Conservation (phyloP, 441 rosid species). For the Daphne laureola region DNA sequence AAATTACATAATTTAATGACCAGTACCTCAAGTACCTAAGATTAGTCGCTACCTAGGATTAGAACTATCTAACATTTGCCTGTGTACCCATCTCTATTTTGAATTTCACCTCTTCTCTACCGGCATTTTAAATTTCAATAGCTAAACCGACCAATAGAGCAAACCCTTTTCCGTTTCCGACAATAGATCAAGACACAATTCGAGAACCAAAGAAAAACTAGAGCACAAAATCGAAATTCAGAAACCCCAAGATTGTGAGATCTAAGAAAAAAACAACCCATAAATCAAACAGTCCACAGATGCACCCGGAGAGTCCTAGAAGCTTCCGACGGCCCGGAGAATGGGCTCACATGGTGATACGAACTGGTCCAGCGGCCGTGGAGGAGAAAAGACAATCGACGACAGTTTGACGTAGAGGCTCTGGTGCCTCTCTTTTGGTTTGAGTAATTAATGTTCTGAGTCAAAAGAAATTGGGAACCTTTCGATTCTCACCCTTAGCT, state of each 20-base stretch:
- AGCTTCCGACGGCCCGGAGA: conserved; percentile 55
- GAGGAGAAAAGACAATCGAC: conserved; percentile 85
- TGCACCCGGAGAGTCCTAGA: conserved; percentile 85
- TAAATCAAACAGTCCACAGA: conserved; percentile 9
- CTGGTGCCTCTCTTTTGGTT: no score
- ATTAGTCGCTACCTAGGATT: no score
- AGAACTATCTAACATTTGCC: no score
- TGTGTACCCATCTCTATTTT: no score
- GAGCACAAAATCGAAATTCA: conserved; percentile 3
- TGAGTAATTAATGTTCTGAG: no score
- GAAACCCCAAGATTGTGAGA: conserved; percentile 10
- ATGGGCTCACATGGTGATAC: conserved; percentile 46
- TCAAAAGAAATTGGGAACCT: no score
- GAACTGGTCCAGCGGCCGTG: conserved; percentile 29
- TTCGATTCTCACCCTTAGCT: no score
- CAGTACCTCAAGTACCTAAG: no score
- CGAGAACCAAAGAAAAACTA: neutral
- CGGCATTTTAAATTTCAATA: no score
- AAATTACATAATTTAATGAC: no score
- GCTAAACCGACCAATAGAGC: neutral
- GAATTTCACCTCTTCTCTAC: no score
- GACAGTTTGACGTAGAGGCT: conserved; percentile 89
- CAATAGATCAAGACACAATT: conserved; percentile 1
- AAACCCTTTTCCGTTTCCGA: neutral
- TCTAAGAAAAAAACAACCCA: conserved; percentile 17